Evolutionary conservation across 768 basidiomycete genomes (phyloP).

Genomic region (Lactarius sp.): DNA sequence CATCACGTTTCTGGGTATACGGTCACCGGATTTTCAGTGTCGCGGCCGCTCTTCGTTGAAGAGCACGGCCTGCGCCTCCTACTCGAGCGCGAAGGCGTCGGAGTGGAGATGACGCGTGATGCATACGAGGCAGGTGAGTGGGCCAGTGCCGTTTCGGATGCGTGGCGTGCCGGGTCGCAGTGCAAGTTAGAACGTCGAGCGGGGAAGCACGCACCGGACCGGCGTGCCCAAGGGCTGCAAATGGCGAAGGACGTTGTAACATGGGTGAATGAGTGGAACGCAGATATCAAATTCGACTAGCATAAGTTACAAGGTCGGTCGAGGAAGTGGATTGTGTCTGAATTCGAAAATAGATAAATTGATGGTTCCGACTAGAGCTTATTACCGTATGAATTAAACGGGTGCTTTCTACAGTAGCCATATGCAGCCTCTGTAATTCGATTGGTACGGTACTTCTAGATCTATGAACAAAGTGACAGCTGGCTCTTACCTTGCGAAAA

Average conservation of each 20-base stretch:
- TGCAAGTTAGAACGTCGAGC: slow-evolving; percentile 47
- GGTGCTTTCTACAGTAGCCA: background rate
- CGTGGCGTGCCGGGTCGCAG: slow-evolving; percentile 47
- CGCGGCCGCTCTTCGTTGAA: slow-evolving; percentile 75
- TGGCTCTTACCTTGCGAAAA: background rate
- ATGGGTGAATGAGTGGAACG: slow-evolving; percentile 42
- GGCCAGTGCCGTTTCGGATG: slow-evolving; percentile 54
- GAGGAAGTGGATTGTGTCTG: background rate
- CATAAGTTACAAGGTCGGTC: no score
- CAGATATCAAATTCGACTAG: slow-evolving; percentile 3
- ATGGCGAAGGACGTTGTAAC: slow-evolving; percentile 46
- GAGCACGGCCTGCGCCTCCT: slow-evolving; percentile 69
- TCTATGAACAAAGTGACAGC: background rate
- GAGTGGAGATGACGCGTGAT: slow-evolving; percentile 59
- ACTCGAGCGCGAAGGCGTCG: slow-evolving; percentile 59
- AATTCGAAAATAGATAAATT: background rate
- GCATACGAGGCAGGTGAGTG: slow-evolving; percentile 72
- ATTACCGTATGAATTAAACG: background rate
- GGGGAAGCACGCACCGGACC: slow-evolving; percentile 38
- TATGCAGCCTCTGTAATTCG: background rate
- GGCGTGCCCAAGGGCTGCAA: slow-evolving; percentile 40
- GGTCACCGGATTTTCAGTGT: slow-evolving; percentile 40
- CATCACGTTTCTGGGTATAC: background rate
- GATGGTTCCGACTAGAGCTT: background rate
- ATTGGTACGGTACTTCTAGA: background rate